Conservation (phyloP, 2,329 filamentous ascomycete species). For the Botryotinia globosa region DNA sequence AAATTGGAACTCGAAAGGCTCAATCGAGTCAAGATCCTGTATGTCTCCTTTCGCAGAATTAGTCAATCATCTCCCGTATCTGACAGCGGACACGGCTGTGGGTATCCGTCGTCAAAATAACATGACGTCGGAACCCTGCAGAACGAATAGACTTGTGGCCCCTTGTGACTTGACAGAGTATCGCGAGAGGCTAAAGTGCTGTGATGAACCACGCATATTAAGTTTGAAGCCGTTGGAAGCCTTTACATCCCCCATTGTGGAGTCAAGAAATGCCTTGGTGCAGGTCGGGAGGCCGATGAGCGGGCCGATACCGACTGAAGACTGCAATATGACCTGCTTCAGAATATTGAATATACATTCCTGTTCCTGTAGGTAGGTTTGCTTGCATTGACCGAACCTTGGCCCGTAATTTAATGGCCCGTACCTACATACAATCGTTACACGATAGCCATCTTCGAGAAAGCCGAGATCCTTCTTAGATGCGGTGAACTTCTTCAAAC, state of each 20-base stretch:
- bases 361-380: conserved; percentile 8
- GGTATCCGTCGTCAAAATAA: conserved; percentile 31
- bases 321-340: conserved; percentile 12
- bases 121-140: conserved; percentile 36
- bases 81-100: conserved; percentile 31
- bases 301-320: conserved; percentile 19
- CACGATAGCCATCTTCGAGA: conserved; percentile 2
- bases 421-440: conserved; percentile 5
- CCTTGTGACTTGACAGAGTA: conserved; percentile 17
- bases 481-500: background rate
- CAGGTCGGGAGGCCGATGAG: conserved; percentile 14
- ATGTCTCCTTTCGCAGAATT: conserved; percentile 13
- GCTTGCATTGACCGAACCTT: conserved; percentile 12
- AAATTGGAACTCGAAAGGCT: conserved; percentile 7
- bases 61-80: conserved; percentile 22
- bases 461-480: conserved; percentile 4
- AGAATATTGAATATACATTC: background rate
- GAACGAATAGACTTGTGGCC: conserved; percentile 25
- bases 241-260: conserved; percentile 21
- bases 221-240: conserved; percentile 19
- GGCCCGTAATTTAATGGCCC: background rate
- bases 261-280: conserved; percentile 16
- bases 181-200: conserved; percentile 12
- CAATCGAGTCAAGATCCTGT: conserved; percentile 11
- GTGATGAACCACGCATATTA: conserved; percentile 21